Evolutionary conservation across 805 yeast species (phyloP), one percentile per base, ranked within the genome.

Genomic region (Starmera dryadoides): DNA sequence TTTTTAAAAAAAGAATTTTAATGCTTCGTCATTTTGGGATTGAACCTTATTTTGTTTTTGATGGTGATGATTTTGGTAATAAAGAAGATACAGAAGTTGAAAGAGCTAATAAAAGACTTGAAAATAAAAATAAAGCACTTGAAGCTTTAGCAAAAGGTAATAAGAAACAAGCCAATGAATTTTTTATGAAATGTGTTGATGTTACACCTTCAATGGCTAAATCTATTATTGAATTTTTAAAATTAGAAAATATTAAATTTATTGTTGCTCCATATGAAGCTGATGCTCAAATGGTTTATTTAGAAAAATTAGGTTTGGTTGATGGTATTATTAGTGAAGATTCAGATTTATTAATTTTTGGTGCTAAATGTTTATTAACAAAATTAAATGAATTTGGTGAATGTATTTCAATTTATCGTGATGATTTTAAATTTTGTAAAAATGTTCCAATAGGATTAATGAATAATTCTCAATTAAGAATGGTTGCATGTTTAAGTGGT

Each of bases 251-350:
- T 1, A 77, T 93, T 36, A 73, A 69, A 42, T 91, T 75, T 51
- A 75, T 93, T 7, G 98, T 93, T 8, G 98, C 99, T 0, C 99
- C 99, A 0, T 93, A 87, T 56, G 99, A 93, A 62, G 98, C 98
- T 1, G 99, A 93, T 58, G 83, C 98, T 1, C 98, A 93, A 59
- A 77, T 93, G 83, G 98, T 89, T 9, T 87, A 80, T 52, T 68
- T 93, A 33, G 98, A 91, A 55, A 75, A 77, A 42, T 46, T 62
- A 0, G 91, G 91, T 0, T 38, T 77, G 1, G 91, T 87, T 6
- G 82, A 87, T 44, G 98, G 91, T 0, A 85, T 93, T 5, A 69
- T 93, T 8, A 81, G 95, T 32, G 99, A 93, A 55, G 99, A 93
- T 56, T 88, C 97, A 1, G 99, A 93, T 63, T 67, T 93, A 47